Percentiles rank a stretch among this genome's conserved stretches.
Evolutionary conservation across 1,284 basidiomycete species (phyloP).

Genomic region (Apiotrichum veenhuisii): DNA sequence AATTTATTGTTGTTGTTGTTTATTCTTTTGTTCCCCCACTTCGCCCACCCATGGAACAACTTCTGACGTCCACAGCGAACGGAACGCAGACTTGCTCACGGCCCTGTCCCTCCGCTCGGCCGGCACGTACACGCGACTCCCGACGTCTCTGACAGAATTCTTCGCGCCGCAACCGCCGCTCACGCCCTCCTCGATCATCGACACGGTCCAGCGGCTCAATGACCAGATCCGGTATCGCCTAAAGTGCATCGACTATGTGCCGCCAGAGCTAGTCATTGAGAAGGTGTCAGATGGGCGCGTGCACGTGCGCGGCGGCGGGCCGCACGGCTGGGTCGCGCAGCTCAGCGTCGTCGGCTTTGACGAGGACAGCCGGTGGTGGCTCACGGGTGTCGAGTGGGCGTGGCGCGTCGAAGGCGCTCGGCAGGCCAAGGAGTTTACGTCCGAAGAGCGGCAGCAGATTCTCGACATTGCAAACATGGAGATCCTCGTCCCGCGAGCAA

Average conservation of each 20-base stretch:
- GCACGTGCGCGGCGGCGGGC: conserved; percentile 30
- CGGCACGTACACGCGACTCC: conserved; percentile 37
- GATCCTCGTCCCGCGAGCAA: conserved; percentile 24
- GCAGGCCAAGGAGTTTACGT: conserved; percentile 17
- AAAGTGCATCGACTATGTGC: conserved; percentile 39
- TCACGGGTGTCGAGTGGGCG: conserved; percentile 42
- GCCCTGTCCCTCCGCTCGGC: conserved; percentile 32
- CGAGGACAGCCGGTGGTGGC: conserved; percentile 40
- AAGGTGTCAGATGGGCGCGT: conserved; percentile 37
- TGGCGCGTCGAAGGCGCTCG: conserved; percentile 28
- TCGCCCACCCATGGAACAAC: neutral
- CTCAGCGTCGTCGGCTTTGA: conserved; percentile 41
- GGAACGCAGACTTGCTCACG: conserved; percentile 45
- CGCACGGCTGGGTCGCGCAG: conserved; percentile 35
- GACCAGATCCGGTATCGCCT: conserved; percentile 40
- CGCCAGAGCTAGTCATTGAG: conserved; percentile 35
- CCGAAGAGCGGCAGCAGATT: conserved; percentile 38
- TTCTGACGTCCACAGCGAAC: conserved; percentile 23
- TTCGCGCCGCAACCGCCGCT: conserved; percentile 32
- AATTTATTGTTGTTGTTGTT: neutral
- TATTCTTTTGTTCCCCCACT: neutral
- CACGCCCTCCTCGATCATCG: conserved; percentile 28
- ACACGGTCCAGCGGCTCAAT: conserved; percentile 34
- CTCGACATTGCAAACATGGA: conserved; percentile 41
- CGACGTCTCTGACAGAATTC: conserved; percentile 32